These are phyloP conservation scores for Globisporangium nodosum DNA, from an alignment of 352 stramenopile species.

Conservation along the genomic window DNA sequence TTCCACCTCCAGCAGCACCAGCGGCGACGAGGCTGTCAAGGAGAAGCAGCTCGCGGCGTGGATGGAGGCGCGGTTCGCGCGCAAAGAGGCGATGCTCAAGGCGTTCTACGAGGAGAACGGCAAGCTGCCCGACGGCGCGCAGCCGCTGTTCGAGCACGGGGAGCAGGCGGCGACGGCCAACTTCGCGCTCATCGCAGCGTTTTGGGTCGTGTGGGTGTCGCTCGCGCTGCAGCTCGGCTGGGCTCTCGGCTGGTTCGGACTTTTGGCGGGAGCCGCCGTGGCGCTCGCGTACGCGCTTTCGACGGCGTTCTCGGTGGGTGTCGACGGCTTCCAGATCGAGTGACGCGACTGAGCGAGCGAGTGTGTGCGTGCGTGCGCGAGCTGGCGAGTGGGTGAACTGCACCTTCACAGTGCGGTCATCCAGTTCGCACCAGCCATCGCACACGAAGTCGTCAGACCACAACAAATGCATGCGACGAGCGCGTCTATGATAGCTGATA, in stretches of 20 bases:
- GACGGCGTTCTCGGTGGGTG: slow-evolving; percentile 32
- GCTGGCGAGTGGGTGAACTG: neutral
- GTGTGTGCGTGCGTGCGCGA: neutral
- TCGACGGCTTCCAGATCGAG: slow-evolving; percentile 44
- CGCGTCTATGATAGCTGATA: neutral
- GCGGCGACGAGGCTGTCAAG: slow-evolving; percentile 13
- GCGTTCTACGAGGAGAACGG: slow-evolving; percentile 54
- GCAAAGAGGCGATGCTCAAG: slow-evolving; percentile 59
- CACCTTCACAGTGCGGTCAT: too few relatives aligned
- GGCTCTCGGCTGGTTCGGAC: slow-evolving; percentile 21
- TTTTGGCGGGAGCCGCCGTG: slow-evolving; percentile 18
- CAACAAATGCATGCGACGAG: neutral
- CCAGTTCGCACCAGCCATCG: too few relatives aligned
- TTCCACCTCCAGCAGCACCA: neutral
- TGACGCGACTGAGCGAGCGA: neutral
- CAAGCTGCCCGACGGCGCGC: slow-evolving; percentile 39
- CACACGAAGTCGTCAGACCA: too few relatives aligned
- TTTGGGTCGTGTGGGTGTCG: slow-evolving; percentile 48
- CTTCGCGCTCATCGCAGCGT: slow-evolving; percentile 30
- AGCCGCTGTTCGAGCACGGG: slow-evolving; percentile 29
- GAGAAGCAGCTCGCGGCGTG: slow-evolving; percentile 42
- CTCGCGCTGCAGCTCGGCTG: slow-evolving; percentile 20
- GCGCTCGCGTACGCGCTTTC: slow-evolving; percentile 24
- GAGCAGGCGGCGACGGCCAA: slow-evolving; percentile 23
- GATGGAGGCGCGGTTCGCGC: slow-evolving; percentile 61